Conservation (phyloP, 1,284 basidiomycete species). For the Boletus albobrunnescens region DNA sequence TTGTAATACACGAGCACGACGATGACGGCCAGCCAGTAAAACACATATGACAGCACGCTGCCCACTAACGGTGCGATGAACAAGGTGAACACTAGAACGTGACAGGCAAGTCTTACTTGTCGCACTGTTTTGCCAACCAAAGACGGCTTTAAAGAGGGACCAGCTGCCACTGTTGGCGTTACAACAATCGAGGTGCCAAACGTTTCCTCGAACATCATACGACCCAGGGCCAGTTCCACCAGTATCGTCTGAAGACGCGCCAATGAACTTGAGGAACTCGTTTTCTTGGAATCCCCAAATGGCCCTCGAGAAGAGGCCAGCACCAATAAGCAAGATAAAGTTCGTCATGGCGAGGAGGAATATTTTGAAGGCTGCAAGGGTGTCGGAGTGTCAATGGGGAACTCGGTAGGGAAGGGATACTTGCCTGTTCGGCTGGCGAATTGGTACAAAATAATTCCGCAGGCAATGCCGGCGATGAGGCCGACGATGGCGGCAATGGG, state of each 20-base stretch:
- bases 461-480: conserved; percentile 66
- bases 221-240: conserved; percentile 79
- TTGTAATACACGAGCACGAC: conserved; percentile 65
- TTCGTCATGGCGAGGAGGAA: conserved; percentile 89
- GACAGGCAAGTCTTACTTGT: conserved; percentile 40
- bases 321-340: conserved; percentile 85
- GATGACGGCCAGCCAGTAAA: conserved; percentile 78
- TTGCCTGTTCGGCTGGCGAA: conserved; percentile 71
- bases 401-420: conserved; percentile 22
- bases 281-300: conserved; percentile 70
- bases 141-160: conserved; percentile 70
- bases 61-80: conserved; percentile 45
- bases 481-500: conserved; percentile 87
- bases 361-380: conserved; percentile 59
- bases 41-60: conserved; percentile 67
- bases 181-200: conserved; percentile 88
- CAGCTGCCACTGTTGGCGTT: conserved; percentile 67
- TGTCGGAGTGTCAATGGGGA: not conserved
- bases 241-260: conserved; percentile 72
- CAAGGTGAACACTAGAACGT: not conserved
- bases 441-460: conserved; percentile 69
- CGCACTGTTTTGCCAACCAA: conserved; percentile 75
- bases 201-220: conserved; percentile 73
- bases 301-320: conserved; percentile 79
- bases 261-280: conserved; percentile 66